A percentile compares a stretch with the other conserved stretches of the same genome.
Conservation (phyloP, 768 basidiomycete genomes). For the Rubroboletus satanas region DNA sequence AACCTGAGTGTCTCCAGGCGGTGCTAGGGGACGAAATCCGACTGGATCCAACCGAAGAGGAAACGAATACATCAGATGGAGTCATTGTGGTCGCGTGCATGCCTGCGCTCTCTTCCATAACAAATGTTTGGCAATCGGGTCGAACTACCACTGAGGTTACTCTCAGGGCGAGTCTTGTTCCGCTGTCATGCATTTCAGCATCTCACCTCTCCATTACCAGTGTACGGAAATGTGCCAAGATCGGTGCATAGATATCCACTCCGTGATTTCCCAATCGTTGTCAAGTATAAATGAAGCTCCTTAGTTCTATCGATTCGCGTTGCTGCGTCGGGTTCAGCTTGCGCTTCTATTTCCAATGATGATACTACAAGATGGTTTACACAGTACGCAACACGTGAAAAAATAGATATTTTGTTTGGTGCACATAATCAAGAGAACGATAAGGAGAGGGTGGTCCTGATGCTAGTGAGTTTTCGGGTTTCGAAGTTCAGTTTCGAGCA, state of each 20-base stretch:
- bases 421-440: not conserved
- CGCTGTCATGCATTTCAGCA: not conserved
- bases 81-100: conserved; percentile 80
- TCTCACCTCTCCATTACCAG: conserved; percentile 35
- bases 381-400: not conserved
- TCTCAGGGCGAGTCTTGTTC: conserved; percentile 48
- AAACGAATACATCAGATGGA: conserved; percentile 53
- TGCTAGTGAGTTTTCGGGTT: not conserved
- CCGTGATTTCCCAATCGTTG: conserved; percentile 69
- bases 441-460: not conserved
- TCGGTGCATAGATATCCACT: conserved; percentile 71
- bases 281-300: conserved; percentile 25
- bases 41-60: conserved; percentile 78
- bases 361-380: not conserved
- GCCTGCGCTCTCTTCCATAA: conserved; percentile 81
- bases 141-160: conserved; percentile 51
- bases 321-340: not conserved
- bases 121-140: conserved; percentile 86
- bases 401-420: not conserved
- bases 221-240: conserved; percentile 68
- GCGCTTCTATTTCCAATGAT: not conserved
- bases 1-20: conserved; percentile 40
- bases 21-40: conserved; percentile 56
- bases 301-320: conserved; percentile 2
- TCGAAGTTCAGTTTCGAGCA: not conserved